Percentiles rank a stretch among this genome's conserved stretches.
Conservation (phyloP, 1,139 yeast species). For the Debaryomyces fabryi region DNA sequence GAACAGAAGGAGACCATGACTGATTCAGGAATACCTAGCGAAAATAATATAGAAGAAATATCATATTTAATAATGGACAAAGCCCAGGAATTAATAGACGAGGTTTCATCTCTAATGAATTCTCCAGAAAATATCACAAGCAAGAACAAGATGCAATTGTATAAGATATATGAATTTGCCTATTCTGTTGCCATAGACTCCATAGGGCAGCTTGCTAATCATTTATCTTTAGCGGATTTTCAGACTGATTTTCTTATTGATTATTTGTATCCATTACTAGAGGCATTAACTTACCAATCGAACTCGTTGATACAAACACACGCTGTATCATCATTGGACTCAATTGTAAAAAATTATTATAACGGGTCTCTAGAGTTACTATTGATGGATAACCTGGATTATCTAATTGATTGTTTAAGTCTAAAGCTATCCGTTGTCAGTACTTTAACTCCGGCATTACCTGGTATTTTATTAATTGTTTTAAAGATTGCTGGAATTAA, state of each 20-base stretch:
- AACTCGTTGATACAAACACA: constrained; percentile 33
- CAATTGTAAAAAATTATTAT: constrained; percentile 57
- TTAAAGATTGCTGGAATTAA: constrained; percentile 69
- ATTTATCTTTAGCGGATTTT: constrained; percentile 30
- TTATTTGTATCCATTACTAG: constrained; percentile 36
- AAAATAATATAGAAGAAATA: constrained; percentile 18
- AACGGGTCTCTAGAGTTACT: constrained; percentile 57
- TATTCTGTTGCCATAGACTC: constrained; percentile 36
- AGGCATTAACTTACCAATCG: constrained; percentile 35
- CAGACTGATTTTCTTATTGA: constrained; percentile 36
- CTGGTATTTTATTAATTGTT: constrained; percentile 68
- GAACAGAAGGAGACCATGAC: constrained; percentile 15
- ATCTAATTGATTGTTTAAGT: constrained; percentile 75
- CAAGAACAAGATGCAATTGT: neutral
- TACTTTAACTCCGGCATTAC: constrained; percentile 68
- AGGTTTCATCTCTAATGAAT: constrained; percentile 15
- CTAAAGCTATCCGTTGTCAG: constrained; percentile 65
- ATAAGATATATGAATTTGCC: constrained; percentile 24
- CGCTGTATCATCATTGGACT: constrained; percentile 28
- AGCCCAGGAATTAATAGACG: constrained; percentile 30
- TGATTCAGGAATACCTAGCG: neutral
- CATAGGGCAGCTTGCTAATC: constrained; percentile 28
- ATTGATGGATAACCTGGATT: constrained; percentile 73
- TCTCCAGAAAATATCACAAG: constrained; percentile 9
- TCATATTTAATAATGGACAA: constrained; percentile 26